Evolutionary conservation across 2,329 filamentous ascomycete species (phyloP).

Genomic region (Helotiales sp.): DNA sequence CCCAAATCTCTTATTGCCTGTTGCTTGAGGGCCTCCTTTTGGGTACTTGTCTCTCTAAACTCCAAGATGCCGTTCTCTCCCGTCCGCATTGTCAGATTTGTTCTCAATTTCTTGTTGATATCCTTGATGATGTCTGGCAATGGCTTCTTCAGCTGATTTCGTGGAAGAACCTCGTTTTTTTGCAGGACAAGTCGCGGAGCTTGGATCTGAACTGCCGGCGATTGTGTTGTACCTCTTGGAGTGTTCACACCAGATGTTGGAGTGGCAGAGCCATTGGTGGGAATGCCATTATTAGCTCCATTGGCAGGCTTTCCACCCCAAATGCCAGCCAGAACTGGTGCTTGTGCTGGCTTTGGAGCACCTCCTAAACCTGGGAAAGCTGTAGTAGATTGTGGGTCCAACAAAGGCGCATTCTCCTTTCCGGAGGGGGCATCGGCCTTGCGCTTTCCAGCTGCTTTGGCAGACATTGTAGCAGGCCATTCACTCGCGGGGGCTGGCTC

Average conservation of each 20-base stretch:
- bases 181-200: slow-evolving; percentile 75
- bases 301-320: slow-evolving; percentile 75
- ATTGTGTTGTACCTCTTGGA: slow-evolving; percentile 49
- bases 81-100: slow-evolving; percentile 77
- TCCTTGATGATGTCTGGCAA: slow-evolving; percentile 85
- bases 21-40: slow-evolving; percentile 72
- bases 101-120: slow-evolving; percentile 90
- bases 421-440: slow-evolving; percentile 55
- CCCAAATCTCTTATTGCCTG: slow-evolving; percentile 90
- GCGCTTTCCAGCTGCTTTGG: slow-evolving; percentile 72
- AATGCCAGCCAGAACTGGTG: slow-evolving; percentile 58
- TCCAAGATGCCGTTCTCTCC: slow-evolving; percentile 74
- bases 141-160: slow-evolving; percentile 80
- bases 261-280: slow-evolving; percentile 60
- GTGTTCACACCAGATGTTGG: slow-evolving; percentile 63
- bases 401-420: slow-evolving; percentile 47
- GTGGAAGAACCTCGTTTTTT: slow-evolving; percentile 72
- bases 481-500: slow-evolving; percentile 52
- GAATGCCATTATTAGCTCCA: slow-evolving; percentile 51
- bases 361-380: slow-evolving; percentile 90
- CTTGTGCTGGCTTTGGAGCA: slow-evolving; percentile 61
- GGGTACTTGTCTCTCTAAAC: slow-evolving; percentile 85
- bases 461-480: slow-evolving; percentile 56
- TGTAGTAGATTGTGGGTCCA: slow-evolving; percentile 89
- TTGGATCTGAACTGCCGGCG: slow-evolving; percentile 80